These are phyloP conservation scores for Ascochyta viciae-villosae DNA, from an alignment of 2,329 filamentous ascomycete species.

Conservation along the genomic window DNA sequence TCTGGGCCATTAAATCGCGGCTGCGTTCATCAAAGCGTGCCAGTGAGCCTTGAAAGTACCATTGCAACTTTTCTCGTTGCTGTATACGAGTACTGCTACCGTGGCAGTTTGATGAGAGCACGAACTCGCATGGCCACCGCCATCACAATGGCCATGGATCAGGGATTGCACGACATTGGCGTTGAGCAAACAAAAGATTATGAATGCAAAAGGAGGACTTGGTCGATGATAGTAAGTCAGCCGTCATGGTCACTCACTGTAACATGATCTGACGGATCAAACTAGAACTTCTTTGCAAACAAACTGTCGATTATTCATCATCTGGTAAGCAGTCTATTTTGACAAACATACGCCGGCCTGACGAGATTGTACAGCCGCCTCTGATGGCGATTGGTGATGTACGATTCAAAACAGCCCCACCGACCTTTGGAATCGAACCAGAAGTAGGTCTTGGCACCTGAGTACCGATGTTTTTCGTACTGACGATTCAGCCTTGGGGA, in stretches of 20 bases:
- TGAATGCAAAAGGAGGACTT: conserved; percentile 4
- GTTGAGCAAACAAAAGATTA: neutral
- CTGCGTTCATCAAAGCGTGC: conserved; percentile 3
- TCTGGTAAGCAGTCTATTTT: conserved; percentile 1
- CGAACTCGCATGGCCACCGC: conserved; percentile 13
- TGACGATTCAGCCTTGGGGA: conserved; percentile 3
- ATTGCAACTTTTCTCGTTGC: conserved; percentile 7
- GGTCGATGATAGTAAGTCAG: conserved; percentile 8
- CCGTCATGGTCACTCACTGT: too few relatives aligned
- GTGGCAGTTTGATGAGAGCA: conserved; percentile 6
- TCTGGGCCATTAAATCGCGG: neutral
- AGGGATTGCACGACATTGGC: conserved; percentile 2
- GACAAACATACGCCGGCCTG: too few relatives aligned
- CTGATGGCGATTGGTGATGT: neutral
- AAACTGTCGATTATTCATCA: conserved; percentile 15
- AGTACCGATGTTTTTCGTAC: neutral
- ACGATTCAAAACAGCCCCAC: neutral
- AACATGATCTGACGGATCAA: neutral
- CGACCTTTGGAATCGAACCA: neutral
- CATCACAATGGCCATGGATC: conserved; percentile 11
- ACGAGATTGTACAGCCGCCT: neutral
- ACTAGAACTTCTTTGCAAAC: conserved; percentile 13
- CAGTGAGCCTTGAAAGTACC: conserved; percentile 6
- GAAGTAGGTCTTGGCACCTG: neutral
- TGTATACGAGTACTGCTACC: conserved; percentile 12